Conservation (phyloP, 108 stramenopile genomes). For the Cyclostephanos invisitatus region DNA sequence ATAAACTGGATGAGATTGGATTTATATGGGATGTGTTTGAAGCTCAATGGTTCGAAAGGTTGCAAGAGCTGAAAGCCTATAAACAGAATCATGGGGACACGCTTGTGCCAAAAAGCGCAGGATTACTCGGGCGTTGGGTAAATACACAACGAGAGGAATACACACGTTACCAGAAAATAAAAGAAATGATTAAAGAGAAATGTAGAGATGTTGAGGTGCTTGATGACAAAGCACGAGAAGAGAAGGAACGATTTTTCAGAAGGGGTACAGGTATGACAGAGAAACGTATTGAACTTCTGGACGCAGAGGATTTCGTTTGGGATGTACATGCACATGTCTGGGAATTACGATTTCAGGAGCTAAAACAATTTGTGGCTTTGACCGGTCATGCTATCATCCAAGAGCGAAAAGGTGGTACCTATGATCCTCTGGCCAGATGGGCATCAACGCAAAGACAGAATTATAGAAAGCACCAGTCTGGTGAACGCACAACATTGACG, state of each 20-base stretch:
- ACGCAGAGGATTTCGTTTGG: slow-evolving; percentile 47
- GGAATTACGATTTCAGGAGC: slow-evolving; percentile 39
- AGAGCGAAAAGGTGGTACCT: slow-evolving; percentile 6
- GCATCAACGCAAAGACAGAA: slow-evolving; percentile 65
- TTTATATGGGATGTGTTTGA: slow-evolving; percentile 54
- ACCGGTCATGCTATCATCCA: slow-evolving; percentile 40
- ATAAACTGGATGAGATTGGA: slow-evolving; percentile 40
- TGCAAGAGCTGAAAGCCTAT: slow-evolving; percentile 47
- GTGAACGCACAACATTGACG: slow-evolving; percentile 69
- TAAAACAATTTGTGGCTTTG: slow-evolving; percentile 30
- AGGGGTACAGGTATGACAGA: slow-evolving; percentile 47
- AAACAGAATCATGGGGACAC: slow-evolving; percentile 52
- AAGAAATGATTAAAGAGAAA: slow-evolving; percentile 22
- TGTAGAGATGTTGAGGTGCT: background rate
- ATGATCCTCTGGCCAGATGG: slow-evolving; percentile 69
- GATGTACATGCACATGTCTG: slow-evolving; percentile 37
- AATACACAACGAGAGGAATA: slow-evolving; percentile 54
- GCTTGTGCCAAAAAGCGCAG: slow-evolving; percentile 51
- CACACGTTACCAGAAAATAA: slow-evolving; percentile 32
- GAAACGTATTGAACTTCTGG: slow-evolving; percentile 40
- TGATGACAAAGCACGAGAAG: slow-evolving; percentile 18
- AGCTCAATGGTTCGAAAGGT: slow-evolving; percentile 44
- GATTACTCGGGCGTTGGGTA: slow-evolving; percentile 59
- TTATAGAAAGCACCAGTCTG: slow-evolving; percentile 54
- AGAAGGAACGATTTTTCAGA: slow-evolving; percentile 16